Base-by-base conservation (phyloP, 495 filamentous ascomycete genomes). In the Podospora appendiculata region DNA sequence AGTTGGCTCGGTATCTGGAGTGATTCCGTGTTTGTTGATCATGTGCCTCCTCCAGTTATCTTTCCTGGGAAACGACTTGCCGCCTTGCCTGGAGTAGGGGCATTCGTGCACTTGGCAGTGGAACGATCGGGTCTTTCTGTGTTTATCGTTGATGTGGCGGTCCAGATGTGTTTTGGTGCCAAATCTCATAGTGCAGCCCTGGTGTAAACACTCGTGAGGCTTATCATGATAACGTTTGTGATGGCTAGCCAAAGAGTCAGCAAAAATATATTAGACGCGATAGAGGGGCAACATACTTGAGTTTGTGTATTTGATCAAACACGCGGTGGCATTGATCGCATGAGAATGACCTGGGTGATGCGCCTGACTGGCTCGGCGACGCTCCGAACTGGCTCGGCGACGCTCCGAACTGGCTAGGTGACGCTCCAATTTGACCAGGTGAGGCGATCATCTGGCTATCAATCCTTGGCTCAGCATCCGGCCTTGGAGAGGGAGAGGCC, bases 21-120 rank as follows among this genome's bases (percentile, higher is more conserved):
- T 59, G 48, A 65, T 63, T 13, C 58, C 58, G 51, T 77, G 74
- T 50, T 76, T 77, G 58, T 77, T 77, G 36, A 67, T 49, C 69
- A 77, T 76, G 51, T 77, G 74, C 41, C 74, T 57, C 52, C 68
- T 69, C 73, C 74, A 77, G 58, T 77, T 77, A 45, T 77, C 74
- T 53, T 77, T 77, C 44, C 74, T 60, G 17, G 74, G 74, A 54
- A 77, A 77, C 0, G 72, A 71, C 44, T 75, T 76, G 48, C 72
- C 68, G 8, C 74, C 74, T 18, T 58, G 56, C 36, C 61, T 65
- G 18, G 69, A 76, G 49, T 70, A 77, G n/a, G 65, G 62, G 55
- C 74, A 77, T 7, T 69, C 68, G 5, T 61, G 58, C 11, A 68
- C 59, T 8, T 63, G 73, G 60, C 74, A 77, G 53, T 73, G 69